These are phyloP conservation scores for Ilex aquifolium DNA, from an alignment of 257 asterid species.

Conservation along the genomic window DNA sequence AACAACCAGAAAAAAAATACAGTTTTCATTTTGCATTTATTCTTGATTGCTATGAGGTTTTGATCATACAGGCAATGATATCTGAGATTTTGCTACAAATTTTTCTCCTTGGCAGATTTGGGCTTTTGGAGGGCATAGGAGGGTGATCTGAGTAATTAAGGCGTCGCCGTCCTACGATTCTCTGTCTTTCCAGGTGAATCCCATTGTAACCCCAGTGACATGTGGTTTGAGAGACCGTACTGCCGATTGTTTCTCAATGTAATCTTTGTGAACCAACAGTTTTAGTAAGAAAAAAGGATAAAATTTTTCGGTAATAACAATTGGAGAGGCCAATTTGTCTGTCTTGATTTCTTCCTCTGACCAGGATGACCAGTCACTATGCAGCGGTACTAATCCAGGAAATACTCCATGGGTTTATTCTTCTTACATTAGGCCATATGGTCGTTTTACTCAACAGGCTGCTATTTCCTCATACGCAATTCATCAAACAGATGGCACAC, in stretches of 20 bases:
- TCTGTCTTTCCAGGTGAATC: background rate
- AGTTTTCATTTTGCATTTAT: background rate
- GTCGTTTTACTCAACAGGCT: too few species aligned
- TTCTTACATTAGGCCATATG: too few species aligned
- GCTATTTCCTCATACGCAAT: too few species aligned
- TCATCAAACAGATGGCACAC: too few species aligned
- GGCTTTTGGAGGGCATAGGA: constrained; percentile 97
- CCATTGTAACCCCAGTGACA: background rate
- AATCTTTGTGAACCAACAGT: background rate
- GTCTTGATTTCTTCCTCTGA: too few species aligned
- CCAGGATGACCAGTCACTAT: too few species aligned
- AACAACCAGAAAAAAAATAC: background rate
- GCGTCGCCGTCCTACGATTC: background rate
- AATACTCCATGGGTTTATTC: too few species aligned
- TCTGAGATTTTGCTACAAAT: background rate
- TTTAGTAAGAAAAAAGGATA: background rate
- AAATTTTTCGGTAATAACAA: too few species aligned
- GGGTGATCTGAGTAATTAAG: constrained; percentile 47
- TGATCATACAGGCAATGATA: too few species aligned
- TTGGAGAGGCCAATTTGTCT: too few species aligned
- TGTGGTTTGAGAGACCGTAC: background rate
- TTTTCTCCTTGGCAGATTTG: constrained; percentile 59
- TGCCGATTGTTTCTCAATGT: background rate
- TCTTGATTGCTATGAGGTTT: background rate
- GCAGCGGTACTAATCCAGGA: too few species aligned